Conservation (phyloP, 352 stramenopile genomes). For the Lagenidium sp. region DNA sequence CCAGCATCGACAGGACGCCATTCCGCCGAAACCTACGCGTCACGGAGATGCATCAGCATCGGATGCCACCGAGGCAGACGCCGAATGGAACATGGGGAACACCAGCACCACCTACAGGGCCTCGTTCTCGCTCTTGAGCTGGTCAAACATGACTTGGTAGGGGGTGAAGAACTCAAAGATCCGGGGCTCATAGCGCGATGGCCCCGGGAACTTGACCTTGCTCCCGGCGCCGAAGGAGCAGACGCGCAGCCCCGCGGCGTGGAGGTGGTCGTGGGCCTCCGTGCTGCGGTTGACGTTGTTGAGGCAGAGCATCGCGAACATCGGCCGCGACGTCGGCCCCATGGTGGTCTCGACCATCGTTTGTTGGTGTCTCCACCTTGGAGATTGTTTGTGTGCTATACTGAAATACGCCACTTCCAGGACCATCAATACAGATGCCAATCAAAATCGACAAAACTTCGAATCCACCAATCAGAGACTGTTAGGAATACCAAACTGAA, state of each 20-base stretch:
- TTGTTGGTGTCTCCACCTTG: background rate
- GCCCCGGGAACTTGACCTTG: conserved; percentile 78
- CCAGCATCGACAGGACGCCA: conserved; percentile 79
- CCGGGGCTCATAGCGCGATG: conserved; percentile 58
- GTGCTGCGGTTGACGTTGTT: conserved; percentile 90
- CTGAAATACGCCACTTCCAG: too few species aligned
- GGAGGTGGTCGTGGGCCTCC: conserved; percentile 80
- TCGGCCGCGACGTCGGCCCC: conserved; percentile 19
- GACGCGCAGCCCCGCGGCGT: conserved; percentile 66
- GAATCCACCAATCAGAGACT: too few species aligned
- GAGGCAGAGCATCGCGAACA: conserved; percentile 85
- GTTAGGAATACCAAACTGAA: too few species aligned
- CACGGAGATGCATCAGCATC: background rate
- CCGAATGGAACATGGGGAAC: too few species aligned
- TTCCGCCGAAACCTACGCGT: conserved; percentile 62
- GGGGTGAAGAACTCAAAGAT: conserved; percentile 86
- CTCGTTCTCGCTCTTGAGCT: conserved; percentile 75
- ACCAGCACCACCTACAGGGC: conserved; percentile 53
- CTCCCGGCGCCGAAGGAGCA: conserved; percentile 81
- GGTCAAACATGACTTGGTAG: conserved; percentile 80
- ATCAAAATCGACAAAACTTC: too few species aligned
- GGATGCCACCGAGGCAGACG: background rate
- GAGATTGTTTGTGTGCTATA: background rate
- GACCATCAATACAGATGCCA: too few species aligned
- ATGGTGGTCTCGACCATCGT: background rate